These are phyloP conservation scores for Scutellaria baicalensis DNA, from an alignment of 257 asterid genomes.

Conservation along the genomic window DNA sequence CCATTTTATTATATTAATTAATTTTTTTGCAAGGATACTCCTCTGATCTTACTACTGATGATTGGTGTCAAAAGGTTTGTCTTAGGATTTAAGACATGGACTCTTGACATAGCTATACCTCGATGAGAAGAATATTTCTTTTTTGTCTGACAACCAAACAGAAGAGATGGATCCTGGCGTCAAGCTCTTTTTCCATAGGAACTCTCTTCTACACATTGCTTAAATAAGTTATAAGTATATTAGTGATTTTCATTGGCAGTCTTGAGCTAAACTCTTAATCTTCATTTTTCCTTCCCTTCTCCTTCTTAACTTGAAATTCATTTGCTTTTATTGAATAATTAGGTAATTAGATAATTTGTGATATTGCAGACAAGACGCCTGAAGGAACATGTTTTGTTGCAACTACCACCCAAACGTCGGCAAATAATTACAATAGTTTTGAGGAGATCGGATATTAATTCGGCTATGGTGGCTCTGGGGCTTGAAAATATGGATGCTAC, in stretches of 20 bases:
- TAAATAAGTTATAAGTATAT: background rate
- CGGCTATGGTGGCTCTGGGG: constrained; percentile 57
- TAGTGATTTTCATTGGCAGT: background rate
- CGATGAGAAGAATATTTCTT: background rate
- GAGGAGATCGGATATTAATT: constrained; percentile 59
- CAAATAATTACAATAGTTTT: constrained; percentile 68
- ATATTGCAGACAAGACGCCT: constrained; percentile 78
- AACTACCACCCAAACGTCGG: constrained; percentile 89
- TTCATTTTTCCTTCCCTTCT: background rate
- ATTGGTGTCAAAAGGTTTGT: background rate
- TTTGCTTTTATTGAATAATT: constrained; percentile 6
- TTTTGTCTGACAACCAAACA: background rate
- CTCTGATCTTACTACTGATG: constrained; percentile 1
- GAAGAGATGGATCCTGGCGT: background rate
- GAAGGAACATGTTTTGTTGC: constrained; percentile 79
- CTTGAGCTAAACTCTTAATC: background rate
- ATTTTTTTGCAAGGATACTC: background rate
- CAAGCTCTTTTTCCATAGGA: no score
- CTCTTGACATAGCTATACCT: constrained; percentile 1
- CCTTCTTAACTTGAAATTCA: background rate
- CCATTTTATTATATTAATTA: background rate
- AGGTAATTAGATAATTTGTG: constrained; percentile 8
- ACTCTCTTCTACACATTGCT: background rate
- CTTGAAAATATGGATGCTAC: constrained; percentile 38
- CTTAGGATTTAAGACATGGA: background rate